A percentile compares a stretch with the other conserved stretches of the same genome.
Evolutionary conservation across 2,329 filamentous ascomycete genomes (phyloP).

Genomic region (Alternaria sp.): DNA sequence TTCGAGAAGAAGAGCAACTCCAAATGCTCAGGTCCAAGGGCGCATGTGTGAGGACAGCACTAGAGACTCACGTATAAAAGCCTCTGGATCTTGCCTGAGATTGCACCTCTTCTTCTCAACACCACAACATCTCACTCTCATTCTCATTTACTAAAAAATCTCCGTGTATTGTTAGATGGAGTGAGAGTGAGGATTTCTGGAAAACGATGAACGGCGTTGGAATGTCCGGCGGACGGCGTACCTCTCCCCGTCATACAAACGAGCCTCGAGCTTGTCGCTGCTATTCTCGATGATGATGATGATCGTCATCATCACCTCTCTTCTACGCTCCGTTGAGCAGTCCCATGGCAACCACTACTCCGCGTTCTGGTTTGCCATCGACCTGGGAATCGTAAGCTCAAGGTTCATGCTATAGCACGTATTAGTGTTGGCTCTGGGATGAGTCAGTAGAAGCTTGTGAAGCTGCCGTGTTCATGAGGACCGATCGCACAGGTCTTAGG

Average conservation of each 20-base stretch:
- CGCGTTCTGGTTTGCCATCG: too few species aligned
- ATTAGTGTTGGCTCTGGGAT: accelerated
- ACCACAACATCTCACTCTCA: accelerated
- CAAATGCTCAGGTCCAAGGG: too few species aligned
- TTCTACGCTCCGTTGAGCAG: neutral
- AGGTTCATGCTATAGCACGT: accelerated
- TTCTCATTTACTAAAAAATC: neutral
- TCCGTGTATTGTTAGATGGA: too few species aligned
- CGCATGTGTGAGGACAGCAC: too few species aligned
- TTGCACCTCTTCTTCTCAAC: neutral
- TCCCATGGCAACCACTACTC: neutral
- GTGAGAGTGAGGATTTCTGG: too few species aligned
- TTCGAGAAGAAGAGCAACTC: neutral
- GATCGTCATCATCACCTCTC: neutral
- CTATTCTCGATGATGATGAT: neutral
- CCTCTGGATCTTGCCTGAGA: neutral
- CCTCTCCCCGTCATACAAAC: neutral
- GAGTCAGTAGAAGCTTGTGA: neutral
- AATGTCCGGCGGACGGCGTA: neutral
- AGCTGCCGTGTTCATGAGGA: neutral
- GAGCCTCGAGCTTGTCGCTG: neutral
- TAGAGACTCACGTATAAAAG: neutral
- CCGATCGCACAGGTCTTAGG: too few species aligned
- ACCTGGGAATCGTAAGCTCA: too few species aligned
- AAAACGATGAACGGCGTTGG: too few species aligned